Evolutionary conservation across 345 rosid species (phyloP), one percentile per base, ranked within the genome.

Genomic region (Microcos paniculata): DNA sequence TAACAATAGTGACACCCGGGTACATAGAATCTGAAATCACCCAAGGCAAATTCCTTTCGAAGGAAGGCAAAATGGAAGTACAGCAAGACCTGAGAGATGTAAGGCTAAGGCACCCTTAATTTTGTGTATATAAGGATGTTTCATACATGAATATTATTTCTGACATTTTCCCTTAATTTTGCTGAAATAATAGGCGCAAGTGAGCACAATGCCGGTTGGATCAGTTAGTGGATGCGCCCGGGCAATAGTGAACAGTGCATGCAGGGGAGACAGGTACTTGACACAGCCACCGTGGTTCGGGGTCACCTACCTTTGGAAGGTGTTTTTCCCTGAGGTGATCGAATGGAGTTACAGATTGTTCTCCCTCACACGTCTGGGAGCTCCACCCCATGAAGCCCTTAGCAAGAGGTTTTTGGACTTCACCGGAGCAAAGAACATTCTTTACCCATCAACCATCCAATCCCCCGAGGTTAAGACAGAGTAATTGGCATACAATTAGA

Each of bases 1-100:
- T 90, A 48, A 85, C 88, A n/a, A 80, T 91, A 0, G 95, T 83
- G 3, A 89, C 90, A 18, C 92, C 94, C 12, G 94, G 91, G 10
- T 79, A 80, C 49, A 82, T 88, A 3, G 90, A 90, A 62, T 87
- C 95, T 0, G 90, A 88, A 76, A 33, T 85, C 26, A 80, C 89
- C 12, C 74, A 84, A 71, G 91, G 87, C 10, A 85, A 88, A 76
- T 72, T 69, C 65, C 24, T 86, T 0, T 55, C 64, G 0, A 67
- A 73, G 12, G 88, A 82, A 79, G 89, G 89, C 43, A 74, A 72
- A 78, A 10, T 85, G 43, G 57, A 79, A 59, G 82, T 85, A 1
- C 56, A 88, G 67, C 80, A 84, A 76, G 84, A 81, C 71, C 18
- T 79, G 49, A 82, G 90, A 76, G 88, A 86, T 78, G 91, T 88